phyloP scores from a whole-genome alignment of 495 filamentous ascomycete species.

The Penicillium lividum region DNA sequence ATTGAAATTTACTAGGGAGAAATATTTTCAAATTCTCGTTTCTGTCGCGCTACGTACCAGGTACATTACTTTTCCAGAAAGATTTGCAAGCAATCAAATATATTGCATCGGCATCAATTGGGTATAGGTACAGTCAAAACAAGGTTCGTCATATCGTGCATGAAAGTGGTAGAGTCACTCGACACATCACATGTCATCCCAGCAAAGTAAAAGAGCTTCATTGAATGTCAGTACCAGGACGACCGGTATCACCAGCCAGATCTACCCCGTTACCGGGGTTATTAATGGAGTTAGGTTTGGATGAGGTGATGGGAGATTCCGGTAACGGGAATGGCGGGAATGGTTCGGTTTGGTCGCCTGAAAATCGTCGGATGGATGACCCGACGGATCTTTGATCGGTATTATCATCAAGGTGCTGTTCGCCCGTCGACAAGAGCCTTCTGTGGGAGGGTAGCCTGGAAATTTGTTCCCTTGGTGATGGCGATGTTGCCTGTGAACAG shows the following conservation, averaged over 20 bases:
- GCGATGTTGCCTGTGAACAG: slow-evolving; percentile 12
- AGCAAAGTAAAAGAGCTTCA: background rate
- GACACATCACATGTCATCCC: background rate
- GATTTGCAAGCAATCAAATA: background rate
- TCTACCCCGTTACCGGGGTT: background rate
- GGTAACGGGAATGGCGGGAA: slow-evolving; percentile 37
- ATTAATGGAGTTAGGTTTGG: slow-evolving; percentile 15
- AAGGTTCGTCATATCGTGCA: slow-evolving; percentile 39
- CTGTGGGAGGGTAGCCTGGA: slow-evolving; percentile 13
- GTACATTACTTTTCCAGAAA: background rate
- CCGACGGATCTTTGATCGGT: slow-evolving; percentile 12
- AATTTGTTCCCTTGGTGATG: slow-evolving; percentile 13
- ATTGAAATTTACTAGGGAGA: background rate
- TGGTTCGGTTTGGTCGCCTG: slow-evolving; percentile 35
- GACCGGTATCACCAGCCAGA: background rate
- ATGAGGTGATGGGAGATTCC: slow-evolving; percentile 11
- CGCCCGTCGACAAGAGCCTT: slow-evolving; percentile 9
- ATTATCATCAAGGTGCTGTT: background rate
- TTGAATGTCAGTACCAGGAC: background rate
- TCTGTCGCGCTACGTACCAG: background rate
- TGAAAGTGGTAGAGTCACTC: background rate
- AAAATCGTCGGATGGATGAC: slow-evolving; percentile 21
- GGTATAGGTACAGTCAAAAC: slow-evolving; percentile 27
- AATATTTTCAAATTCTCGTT: background rate
- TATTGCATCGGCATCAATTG: background rate